Base-by-base conservation (phyloP, 1,284 basidiomycete genomes). In the Ceratobasidium sp. region DNA sequence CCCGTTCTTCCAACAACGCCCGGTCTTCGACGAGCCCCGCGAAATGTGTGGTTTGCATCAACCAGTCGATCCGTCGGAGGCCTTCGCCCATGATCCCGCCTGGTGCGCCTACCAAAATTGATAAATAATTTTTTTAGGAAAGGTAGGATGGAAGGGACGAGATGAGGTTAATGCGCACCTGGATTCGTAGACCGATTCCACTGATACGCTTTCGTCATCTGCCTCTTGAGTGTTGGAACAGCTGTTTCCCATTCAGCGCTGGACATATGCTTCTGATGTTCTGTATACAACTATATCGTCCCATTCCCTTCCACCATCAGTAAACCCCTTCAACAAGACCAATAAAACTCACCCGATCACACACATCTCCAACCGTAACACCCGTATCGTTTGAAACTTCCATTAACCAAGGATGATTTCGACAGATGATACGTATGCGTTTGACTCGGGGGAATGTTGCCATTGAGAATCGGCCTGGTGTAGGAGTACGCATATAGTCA, bases 401-500 rank as follows among this genome's bases (percentile, higher is more conserved):
- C 62, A 80, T 80, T 17, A 80, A 62, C 80, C 80, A 80, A n/a
- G 78, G 77, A 40, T 71, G 71, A 46, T n/a, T 61, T 52, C 74
- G 78, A 40, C 76, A 78, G 40, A 79, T 33, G 17, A 80, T 56
- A 40, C 80, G 80, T n/a, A 80, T 59, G 20, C 77, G 76, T 46
- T 77, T 78, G 12, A 79, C 68, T 20, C 80, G 80, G 20, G 80
- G 80, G 66, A 80, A 80, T 1, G 80, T 80, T 40, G 80, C 80
- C 71, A 75, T 75, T 48, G 71, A 75, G 48, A 75, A 75, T 4
- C 71, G 71, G 9, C 71, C 71, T 75, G 26, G 17, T 10, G 52
- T 52, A 50, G 33, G 1, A 40, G 40, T 23, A 61, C 56, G 48
- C 33, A 54, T 56, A 69, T 42, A 56, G 20, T 67, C 26, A 46